These are phyloP conservation scores for Chenopodium formosanum DNA, from an alignment of 148 eudicot species.

Conservation along the genomic window DNA sequence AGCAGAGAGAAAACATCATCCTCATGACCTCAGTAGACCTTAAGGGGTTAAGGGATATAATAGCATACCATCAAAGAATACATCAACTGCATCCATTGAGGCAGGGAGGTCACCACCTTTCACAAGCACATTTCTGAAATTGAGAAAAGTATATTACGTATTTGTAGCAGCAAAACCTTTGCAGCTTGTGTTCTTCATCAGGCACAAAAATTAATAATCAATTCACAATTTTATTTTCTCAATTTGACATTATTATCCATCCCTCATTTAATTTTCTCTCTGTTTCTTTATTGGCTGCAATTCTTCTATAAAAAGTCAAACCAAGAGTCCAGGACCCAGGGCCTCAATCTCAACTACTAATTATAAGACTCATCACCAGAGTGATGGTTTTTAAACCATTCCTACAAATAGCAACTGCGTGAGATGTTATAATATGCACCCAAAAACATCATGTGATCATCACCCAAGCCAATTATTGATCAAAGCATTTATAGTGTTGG, in stretches of 20 bases:
- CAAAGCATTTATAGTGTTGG: not conserved
- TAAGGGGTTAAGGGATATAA: not conserved
- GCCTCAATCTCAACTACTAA: not conserved
- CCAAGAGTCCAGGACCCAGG: not conserved
- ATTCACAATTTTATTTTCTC: not conserved
- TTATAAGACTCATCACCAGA: not conserved
- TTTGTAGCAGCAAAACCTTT: not conserved
- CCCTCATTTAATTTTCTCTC: not conserved
- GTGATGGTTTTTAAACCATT: not conserved
- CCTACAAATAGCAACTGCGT: not conserved
- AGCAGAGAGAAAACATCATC: not conserved
- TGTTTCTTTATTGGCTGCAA: not conserved
- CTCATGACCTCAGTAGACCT: conserved; percentile 14
- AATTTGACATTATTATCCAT: not conserved
- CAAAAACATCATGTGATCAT: not conserved
- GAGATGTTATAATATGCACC: not conserved
- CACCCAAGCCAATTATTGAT: not conserved
- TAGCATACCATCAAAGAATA: conserved; percentile 82
- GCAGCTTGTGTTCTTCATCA: not conserved
- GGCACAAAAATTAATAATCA: not conserved
- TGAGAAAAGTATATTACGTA: too few species aligned
- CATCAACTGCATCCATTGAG: conserved; percentile 77
- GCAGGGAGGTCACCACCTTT: conserved; percentile 90
- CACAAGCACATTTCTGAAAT: conserved; percentile 81
- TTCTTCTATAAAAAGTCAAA: not conserved